Evolutionary conservation across 73 alveolate genomes (phyloP).

Genomic region (Paramecium sonneborni): DNA sequence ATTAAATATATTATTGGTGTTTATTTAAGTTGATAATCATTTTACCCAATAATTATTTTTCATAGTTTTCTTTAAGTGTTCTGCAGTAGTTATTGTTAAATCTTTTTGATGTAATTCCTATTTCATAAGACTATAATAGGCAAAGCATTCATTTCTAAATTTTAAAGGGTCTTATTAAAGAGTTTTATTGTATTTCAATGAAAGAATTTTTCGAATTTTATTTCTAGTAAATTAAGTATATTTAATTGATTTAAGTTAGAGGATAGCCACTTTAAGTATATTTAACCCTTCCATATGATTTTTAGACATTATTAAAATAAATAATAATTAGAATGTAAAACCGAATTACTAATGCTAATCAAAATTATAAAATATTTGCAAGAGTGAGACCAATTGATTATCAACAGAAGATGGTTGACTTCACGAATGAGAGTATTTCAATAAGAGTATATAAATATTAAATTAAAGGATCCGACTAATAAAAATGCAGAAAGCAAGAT

Average conservation of each 20-base stretch:
- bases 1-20: background rate
- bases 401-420: constrained; percentile 58
- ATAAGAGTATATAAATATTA: background rate
- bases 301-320: background rate
- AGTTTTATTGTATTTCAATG: background rate
- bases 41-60: background rate
- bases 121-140: background rate
- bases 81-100: background rate
- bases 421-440: constrained; percentile 29
- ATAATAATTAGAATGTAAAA: background rate
- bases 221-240: background rate
- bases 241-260: background rate
- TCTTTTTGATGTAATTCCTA: background rate
- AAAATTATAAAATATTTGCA: constrained; percentile 53
- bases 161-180: background rate
- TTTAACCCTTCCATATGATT: background rate
- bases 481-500: constrained; percentile 49
- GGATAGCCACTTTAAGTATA: background rate
- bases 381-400: constrained; percentile 62
- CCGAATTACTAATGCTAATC: constrained; percentile 33
- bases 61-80: background rate
- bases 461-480: constrained; percentile 57
- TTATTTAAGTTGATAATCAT: background rate
- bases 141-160: background rate
- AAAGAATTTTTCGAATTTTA: background rate